Evolutionary conservation across 129 eudicot genomes (phyloP), one percentile per base, ranked within the genome.

Genomic region (Centrapalus pauciflorus): DNA sequence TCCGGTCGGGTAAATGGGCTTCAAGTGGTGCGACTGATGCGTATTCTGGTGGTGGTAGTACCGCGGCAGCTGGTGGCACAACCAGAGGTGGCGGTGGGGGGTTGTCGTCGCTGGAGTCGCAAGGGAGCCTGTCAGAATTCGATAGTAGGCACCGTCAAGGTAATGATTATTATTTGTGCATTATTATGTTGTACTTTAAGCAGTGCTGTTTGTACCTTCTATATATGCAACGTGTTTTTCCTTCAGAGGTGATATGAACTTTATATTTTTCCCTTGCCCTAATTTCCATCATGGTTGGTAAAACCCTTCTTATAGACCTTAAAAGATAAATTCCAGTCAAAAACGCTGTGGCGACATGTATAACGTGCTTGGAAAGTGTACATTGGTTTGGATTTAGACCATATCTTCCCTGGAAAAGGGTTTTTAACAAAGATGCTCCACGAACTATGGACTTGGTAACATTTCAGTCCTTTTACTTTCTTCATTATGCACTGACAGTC

Each of bases 71-170:
- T 11, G 63, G 75, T 71, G 11, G 66, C 63, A 33, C 21, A 24
- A 17, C 68, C 35, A 38, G 21, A 21, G 62, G 70, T 9, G 67
- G 74, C 34, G 66, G 74, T 4, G 37, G 6, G 8, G 75, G 70
- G 35, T 57, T 57, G 64, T 30, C 43, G 41, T 84, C 90, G 35
- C 66, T 75, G 30, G 95, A 85, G 72, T 87, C 90, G 11, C 86
- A 79, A 62, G 93, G 91, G 13, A 76, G 85, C 35, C 50, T 71
- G 19, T 73, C 90, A 33, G 84, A 79, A 72, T 60, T 74, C 41
- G 95, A 81, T 37, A 77, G 77, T 35, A 78, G 49, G 55, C 45
- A 78, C 33, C 69, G 66, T 40, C 87, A 72, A 84, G 97, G 95
- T 87, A 76, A 49, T 17, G 54, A n/a, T 33, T 7, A 57, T 57